A percentile compares a stretch with the other conserved stretches of the same genome.
Evolutionary conservation across 1,284 basidiomycete species (phyloP).

Genomic region (Pseudozyma pruni): DNA sequence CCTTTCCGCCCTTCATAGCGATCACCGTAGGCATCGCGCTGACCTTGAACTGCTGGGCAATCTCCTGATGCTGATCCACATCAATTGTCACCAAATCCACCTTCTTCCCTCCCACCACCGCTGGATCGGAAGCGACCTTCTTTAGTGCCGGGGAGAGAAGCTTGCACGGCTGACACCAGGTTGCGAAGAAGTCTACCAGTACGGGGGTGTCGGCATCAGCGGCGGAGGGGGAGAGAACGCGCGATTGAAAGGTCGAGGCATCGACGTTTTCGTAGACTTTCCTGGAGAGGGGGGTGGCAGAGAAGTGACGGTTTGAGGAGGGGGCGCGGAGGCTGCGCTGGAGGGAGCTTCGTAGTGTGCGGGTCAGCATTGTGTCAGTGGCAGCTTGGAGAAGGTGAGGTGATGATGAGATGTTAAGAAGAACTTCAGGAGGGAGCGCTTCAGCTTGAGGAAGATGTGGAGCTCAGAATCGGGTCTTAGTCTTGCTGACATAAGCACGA

Average conservation of each 20-base stretch:
- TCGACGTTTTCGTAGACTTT: conserved; percentile 36
- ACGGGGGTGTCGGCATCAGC: conserved; percentile 31
- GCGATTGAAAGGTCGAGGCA: conserved; percentile 12
- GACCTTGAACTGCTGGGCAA: conserved; percentile 49
- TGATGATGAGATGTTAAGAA: background rate
- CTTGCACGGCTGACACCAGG: conserved; percentile 61
- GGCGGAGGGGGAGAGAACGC: conserved; percentile 16
- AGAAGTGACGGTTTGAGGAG: no score
- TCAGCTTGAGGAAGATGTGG: background rate
- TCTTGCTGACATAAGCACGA: background rate
- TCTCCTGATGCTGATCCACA: conserved; percentile 49
- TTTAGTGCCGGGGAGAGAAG: conserved; percentile 52
- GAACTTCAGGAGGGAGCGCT: background rate
- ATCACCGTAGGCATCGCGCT: conserved; percentile 58
- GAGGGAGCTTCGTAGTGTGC: background rate
- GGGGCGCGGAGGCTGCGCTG: background rate
- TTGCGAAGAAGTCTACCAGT: conserved; percentile 58
- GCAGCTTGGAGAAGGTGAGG: background rate
- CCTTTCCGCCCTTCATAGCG: conserved; percentile 52
- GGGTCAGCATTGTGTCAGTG: conserved; percentile 15
- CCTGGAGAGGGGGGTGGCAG: background rate
- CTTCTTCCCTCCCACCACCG: conserved; percentile 28
- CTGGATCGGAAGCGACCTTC: conserved; percentile 38
- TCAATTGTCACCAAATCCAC: conserved; percentile 55
- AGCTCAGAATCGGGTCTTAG: no score